Evolutionary conservation across 2,329 filamentous ascomycete species (phyloP).

Genomic region (Esteya vermicola): DNA sequence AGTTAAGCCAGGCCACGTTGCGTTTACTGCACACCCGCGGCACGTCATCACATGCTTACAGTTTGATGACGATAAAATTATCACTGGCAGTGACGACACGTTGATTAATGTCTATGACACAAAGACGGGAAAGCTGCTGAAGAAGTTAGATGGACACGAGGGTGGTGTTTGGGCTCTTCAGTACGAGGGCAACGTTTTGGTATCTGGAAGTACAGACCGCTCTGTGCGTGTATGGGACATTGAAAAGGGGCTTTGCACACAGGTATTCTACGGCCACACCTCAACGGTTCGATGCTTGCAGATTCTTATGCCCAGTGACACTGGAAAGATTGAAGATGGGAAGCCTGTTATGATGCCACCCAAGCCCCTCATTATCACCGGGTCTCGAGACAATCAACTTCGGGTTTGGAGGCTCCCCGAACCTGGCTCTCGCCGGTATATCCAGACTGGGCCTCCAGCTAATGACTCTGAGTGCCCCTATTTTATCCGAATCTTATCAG

Average conservation of each 20-base stretch:
- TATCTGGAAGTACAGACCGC: slow-evolving; percentile 90
- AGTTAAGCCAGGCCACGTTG: slow-evolving; percentile 77
- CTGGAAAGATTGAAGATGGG: slow-evolving; percentile 58
- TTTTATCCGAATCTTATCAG: slow-evolving; percentile 74
- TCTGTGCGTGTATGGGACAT: slow-evolving; percentile 99
- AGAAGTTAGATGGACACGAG: slow-evolving; percentile 81
- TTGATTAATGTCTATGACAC: slow-evolving; percentile 98
- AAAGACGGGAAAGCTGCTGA: slow-evolving; percentile 74
- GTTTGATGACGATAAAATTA: slow-evolving; percentile 95
- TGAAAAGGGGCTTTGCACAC: slow-evolving; percentile 78
- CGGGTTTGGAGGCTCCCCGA: slow-evolving; percentile 89
- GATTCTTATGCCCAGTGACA: slow-evolving; percentile 75
- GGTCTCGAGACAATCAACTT: slow-evolving; percentile 85
- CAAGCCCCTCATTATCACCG: slow-evolving; percentile 91
- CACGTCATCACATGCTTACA: slow-evolving; percentile 97
- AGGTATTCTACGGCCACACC: slow-evolving; percentile 94
- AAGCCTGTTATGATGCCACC: slow-evolving; percentile 78
- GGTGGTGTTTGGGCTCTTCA: slow-evolving; percentile 96
- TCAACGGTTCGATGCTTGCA: slow-evolving; percentile 93
- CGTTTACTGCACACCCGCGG: slow-evolving; percentile 88
- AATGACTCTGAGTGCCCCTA: slow-evolving; percentile 79
- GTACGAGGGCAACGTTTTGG: slow-evolving; percentile 87
- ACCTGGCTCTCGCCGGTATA: slow-evolving; percentile 61
- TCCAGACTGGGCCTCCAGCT: slow-evolving; percentile 61
- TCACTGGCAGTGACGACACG: slow-evolving; percentile 94